phyloP scores from a whole-genome alignment of 495 filamentous ascomycete species.

The Xylaria flabelliformis region DNA sequence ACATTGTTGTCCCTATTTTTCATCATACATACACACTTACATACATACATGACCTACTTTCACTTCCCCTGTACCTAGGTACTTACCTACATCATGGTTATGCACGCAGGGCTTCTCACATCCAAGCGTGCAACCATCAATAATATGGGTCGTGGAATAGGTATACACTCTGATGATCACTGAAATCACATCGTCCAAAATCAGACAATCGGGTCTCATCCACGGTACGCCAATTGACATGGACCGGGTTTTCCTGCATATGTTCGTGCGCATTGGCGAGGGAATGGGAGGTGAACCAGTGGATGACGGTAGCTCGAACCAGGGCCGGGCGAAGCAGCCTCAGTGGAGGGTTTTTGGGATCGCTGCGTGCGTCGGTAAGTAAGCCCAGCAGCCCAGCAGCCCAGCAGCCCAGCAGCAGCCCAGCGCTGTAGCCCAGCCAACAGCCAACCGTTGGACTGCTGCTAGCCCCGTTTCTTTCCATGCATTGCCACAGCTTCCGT shows the following conservation, averaged over 20 bases:
- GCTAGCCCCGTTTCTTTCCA: slow-evolving; percentile 34
- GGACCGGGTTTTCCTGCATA: slow-evolving; percentile 10
- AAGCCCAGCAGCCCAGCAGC: slow-evolving; percentile 26
- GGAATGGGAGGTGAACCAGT: slow-evolving; percentile 22
- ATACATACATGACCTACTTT: background rate
- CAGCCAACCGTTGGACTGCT: slow-evolving; percentile 23
- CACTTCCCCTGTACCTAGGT: slow-evolving; percentile 8
- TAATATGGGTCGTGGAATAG: slow-evolving; percentile 7
- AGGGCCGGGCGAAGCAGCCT: slow-evolving; percentile 20
- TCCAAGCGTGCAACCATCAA: slow-evolving; percentile 20
- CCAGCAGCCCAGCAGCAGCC: too few relatives aligned
- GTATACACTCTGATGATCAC: slow-evolving; percentile 8
- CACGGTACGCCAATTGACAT: slow-evolving; percentile 23
- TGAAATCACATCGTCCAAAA: background rate
- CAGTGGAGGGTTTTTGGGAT: slow-evolving; percentile 10
- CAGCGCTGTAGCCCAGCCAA: too few relatives aligned
- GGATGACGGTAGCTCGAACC: slow-evolving; percentile 24
- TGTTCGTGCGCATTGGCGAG: slow-evolving; percentile 23
- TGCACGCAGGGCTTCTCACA: slow-evolving; percentile 17
- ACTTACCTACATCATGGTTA: background rate
- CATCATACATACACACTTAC: background rate
- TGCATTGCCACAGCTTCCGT: slow-evolving; percentile 17
- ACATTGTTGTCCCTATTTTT: background rate
- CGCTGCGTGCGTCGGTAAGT: slow-evolving; percentile 24
- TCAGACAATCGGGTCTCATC: slow-evolving; percentile 5